Conservation (phyloP, 352 stramenopile species). For the Phytopythium kandeliae region DNA sequence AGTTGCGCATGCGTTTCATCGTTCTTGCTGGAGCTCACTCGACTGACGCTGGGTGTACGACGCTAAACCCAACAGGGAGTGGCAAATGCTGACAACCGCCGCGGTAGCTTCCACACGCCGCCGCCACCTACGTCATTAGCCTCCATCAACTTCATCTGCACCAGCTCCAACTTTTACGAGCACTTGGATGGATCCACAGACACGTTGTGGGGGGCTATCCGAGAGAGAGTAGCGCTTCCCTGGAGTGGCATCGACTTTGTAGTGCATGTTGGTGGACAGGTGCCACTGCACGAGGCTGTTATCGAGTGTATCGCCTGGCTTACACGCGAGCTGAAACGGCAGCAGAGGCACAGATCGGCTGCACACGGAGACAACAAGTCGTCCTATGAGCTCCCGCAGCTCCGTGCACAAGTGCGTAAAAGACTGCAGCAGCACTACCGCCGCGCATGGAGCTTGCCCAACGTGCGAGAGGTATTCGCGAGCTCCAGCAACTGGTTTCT, state of each 20-base stretch:
- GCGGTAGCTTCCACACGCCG: constrained; percentile 64
- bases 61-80: constrained; percentile 29
- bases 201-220: constrained; percentile 53
- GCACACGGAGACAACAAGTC: constrained; percentile 1
- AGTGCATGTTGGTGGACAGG: constrained; percentile 67
- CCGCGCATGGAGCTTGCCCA: constrained; percentile 58
- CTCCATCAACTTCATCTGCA: constrained; percentile 41
- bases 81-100: constrained; percentile 35
- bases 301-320: constrained; percentile 61
- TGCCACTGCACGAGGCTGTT: constrained; percentile 62
- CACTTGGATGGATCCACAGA: constrained; percentile 48
- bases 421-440: constrained; percentile 74
- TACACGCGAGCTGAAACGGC: constrained; percentile 19
- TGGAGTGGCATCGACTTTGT: constrained; percentile 74
- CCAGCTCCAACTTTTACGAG: constrained; percentile 68
- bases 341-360: background rate
- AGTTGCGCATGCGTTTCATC: too few relatives aligned
- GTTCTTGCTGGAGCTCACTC: too few relatives aligned
- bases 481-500: constrained; percentile 68
- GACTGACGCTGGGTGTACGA: background rate
- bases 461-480: constrained; percentile 50
- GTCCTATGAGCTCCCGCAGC: constrained; percentile 4
- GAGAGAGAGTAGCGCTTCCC: constrained; percentile 36
- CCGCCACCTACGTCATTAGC: constrained; percentile 3
- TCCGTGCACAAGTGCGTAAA: constrained; percentile 34